phyloP scores from a whole-genome alignment of 2,329 filamentous ascomycete genomes.

The Cladophialophora psammophila region DNA sequence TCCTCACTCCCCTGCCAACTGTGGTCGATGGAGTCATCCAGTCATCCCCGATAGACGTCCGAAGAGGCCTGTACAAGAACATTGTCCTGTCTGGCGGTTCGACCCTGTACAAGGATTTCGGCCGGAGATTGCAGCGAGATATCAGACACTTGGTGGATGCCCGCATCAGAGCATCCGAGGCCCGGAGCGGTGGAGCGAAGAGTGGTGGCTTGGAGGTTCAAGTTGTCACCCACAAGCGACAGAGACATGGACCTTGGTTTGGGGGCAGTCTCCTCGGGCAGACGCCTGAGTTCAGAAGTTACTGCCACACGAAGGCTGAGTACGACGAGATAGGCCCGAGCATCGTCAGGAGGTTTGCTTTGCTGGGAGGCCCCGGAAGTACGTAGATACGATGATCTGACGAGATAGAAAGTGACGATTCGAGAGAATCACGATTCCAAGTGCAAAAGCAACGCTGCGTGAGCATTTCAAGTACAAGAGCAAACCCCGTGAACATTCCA shows the following conservation, averaged over 20 bases:
- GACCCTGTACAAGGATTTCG: constrained; percentile 98
- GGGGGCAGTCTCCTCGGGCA: constrained; percentile 95
- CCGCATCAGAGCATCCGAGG: constrained; percentile 89
- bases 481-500: not conserved
- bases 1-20: constrained; percentile 89
- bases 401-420: constrained; percentile 10
- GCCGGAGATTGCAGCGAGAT: constrained; percentile 91
- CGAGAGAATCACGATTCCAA: not conserved
- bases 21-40: constrained; percentile 98
- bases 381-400: constrained; percentile 43
- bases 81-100: constrained; percentile 97
- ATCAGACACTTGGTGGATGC: constrained; percentile 96
- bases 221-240: constrained; percentile 96
- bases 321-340: constrained; percentile 96
- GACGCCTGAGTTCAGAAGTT: constrained; percentile 97
- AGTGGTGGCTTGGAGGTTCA: constrained; percentile 95
- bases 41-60: constrained; percentile 95
- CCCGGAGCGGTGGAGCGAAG: constrained; percentile 87
- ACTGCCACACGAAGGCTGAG: constrained; percentile 90
- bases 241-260: constrained; percentile 98
- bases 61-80: constrained; percentile 98
- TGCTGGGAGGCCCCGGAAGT: constrained; percentile 85
- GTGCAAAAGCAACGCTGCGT: not conserved
- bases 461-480: too few species aligned
- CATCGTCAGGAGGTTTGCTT: constrained; percentile 92